Conservation (phyloP, 1,284 basidiomycete species). For the Vanrija pseudolonga region DNA sequence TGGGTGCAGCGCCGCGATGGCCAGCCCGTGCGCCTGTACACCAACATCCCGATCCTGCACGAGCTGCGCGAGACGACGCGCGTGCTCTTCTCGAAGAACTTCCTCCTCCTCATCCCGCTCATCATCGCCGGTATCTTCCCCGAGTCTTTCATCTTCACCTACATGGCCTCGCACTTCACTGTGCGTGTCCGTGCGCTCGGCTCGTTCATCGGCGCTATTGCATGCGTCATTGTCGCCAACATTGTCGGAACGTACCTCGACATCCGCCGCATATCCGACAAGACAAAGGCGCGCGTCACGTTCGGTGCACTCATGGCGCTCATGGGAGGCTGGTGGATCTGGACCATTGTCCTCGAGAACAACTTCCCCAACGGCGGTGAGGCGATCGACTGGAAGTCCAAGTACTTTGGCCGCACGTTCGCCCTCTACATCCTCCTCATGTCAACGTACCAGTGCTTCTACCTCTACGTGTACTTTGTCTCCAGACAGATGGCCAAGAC, state of each 20-base stretch:
- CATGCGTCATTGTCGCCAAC: constrained; percentile 5
- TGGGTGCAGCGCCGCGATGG: constrained; percentile 6
- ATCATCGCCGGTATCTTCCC: constrained; percentile 8
- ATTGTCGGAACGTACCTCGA: constrained; percentile 2
- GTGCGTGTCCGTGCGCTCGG: constrained; percentile 6
- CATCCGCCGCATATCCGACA: background rate
- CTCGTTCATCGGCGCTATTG: background rate
- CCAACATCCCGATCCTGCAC: background rate
- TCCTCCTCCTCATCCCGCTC: constrained; percentile 4
- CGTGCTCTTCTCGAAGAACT: background rate
- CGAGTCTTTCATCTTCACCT: constrained; percentile 7
- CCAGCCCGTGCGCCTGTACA: background rate
- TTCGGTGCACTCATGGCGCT: constrained; percentile 3
- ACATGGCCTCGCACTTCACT: constrained; percentile 3
- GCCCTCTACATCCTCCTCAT: constrained; percentile 10
- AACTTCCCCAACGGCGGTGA: background rate
- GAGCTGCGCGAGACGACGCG: background rate
- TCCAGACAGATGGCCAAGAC: background rate
- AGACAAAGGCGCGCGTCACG: background rate
- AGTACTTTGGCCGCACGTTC: constrained; percentile 9
- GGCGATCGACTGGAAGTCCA: constrained; percentile 2
- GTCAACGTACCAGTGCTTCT: constrained; percentile 5
- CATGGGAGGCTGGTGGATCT: constrained; percentile 10
- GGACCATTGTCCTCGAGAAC: constrained; percentile 4
- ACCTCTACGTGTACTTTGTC: constrained; percentile 10